These are phyloP conservation scores for Leavenworthia alabamica DNA, from an alignment of 345 rosid species.

Conservation along the genomic window DNA sequence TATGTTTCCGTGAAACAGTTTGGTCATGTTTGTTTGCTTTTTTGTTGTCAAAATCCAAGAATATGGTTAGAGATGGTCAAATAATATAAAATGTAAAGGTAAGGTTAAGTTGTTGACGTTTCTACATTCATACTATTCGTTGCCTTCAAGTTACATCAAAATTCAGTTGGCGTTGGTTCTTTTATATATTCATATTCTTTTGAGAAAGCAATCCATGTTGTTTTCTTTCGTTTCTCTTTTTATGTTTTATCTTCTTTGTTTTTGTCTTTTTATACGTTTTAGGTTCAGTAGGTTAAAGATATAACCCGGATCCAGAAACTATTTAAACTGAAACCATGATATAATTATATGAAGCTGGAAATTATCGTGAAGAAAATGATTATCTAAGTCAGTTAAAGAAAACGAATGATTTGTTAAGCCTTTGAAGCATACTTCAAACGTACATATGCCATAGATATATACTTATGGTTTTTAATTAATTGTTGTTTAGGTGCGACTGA, in stretches of 20 bases:
- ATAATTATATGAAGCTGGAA: neutral
- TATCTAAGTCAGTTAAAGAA: neutral
- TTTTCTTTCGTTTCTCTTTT: neutral
- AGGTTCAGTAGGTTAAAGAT: neutral
- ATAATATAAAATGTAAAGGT: constrained; percentile 6
- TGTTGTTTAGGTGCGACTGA: neutral
- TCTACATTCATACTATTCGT: constrained; percentile 40
- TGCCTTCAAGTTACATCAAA: constrained; percentile 43
- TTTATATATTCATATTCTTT: neutral
- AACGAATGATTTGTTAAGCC: neutral
- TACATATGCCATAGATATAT: neutral
- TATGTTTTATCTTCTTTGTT: neutral
- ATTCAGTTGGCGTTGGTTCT: constrained; percentile 1
- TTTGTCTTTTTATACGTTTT: neutral
- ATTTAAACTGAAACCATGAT: neutral
- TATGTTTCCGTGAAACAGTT: neutral
- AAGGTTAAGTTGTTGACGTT: constrained; percentile 34
- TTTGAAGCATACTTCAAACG: neutral
- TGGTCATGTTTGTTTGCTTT: constrained; percentile 7
- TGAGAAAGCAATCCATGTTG: neutral
- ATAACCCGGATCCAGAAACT: neutral
- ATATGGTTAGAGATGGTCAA: constrained; percentile 22
- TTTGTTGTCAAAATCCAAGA: neutral
- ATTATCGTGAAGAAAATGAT: neutral
- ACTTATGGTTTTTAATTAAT: neutral